Evolutionary conservation across 2,329 filamentous ascomycete species (phyloP), one percentile per base, ranked within the genome.

Genomic region (Pyrenophora tritici-repentis): DNA sequence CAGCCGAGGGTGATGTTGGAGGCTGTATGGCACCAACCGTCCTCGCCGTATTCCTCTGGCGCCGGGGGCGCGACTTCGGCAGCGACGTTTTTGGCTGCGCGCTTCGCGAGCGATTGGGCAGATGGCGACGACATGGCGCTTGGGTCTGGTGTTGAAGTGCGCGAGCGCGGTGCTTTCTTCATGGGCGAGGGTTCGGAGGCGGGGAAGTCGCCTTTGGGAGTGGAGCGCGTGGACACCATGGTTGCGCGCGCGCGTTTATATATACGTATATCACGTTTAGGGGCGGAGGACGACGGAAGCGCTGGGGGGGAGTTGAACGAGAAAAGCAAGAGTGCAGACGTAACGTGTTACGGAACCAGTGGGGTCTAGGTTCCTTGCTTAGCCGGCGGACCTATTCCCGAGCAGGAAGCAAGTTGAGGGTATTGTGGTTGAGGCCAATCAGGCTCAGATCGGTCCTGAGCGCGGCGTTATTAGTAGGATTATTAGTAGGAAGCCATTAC

Each of bases 1-100:
- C 91, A 96, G 57, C 85, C 60, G 36, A 90, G 80, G 17, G 83
- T 78, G 10, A 85, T 67, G 43, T 80, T 80, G 10, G 82, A 82
- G 3, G 84, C 83, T 0, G 81, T 84, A 66, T 89, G 86, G 9
- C 80, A 76, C 83, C 84, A 85, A 22, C 32, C 42, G 9, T 40
- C 8, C 40, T 66, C 63, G 16, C 42, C 35, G 17, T 65, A 40
- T 16, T 53, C 60, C 26, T 53, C 73, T 6, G 65, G 51, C 8
- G 63, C 56, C 8, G 62, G 55, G 36, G 65, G 59, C 26, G 49
- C 43, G 7, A 49, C 42, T 14, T 58, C 47, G 0, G 55, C 44
- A 8, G 57, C 51, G 13, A 62, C 63, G 36, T 63, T 61, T 14
- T 63, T 59, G 8, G 58, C 52, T 36, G 59, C 67, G 52, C 67